Evolutionary conservation across 1,284 basidiomycete species (phyloP), one percentile per base, ranked within the genome.

Genomic region (Agaricales sp.): DNA sequence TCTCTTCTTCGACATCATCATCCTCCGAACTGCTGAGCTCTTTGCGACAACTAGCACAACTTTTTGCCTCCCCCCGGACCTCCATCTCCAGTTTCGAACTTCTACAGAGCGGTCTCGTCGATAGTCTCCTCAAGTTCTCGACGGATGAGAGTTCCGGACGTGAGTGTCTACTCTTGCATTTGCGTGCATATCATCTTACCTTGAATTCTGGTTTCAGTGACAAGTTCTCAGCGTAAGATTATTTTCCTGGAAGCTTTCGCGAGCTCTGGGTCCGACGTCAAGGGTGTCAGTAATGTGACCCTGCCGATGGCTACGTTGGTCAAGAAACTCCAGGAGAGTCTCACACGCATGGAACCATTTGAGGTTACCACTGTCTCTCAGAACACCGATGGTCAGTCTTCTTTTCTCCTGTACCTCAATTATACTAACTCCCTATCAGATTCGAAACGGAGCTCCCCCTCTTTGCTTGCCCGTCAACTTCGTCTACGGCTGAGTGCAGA

Each of bases 71-170:
- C n/a, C 74, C 77, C 24, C 75, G 80, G 57, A 78, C 75, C 2
- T 87, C 92, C 8, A 80, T 98, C 11, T 97, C 94, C 1, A 96
- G 93, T 65, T 99, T 98, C 57, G 96, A 99, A 68, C 67, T 99
- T 38, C 69, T 97, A 49, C 88, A 96, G 59, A 95, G 92, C 59
- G 95, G 94, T 2, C 76, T 97, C 1, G 86, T 98, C 1, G 92
- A 96, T 55, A 84, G 83, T 2, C 64, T 99, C 39, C 75, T 98
- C 49, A 77, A 78, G 44, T 93, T 92, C 65, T 80, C 91, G 3
- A 88, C 87, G 2, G 80, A 83, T 52, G 68, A 76, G 43, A 75
- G 77, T 4, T 71, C 75, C 43, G 66, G 67, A 43, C 70, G 82
- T 82, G 59, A 54, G 76, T 35, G 11, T n/a, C 30, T n/a, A n/a